Evolutionary conservation across 805 yeast species (phyloP).

Genomic region (Cyberlindnera lachancei): DNA sequence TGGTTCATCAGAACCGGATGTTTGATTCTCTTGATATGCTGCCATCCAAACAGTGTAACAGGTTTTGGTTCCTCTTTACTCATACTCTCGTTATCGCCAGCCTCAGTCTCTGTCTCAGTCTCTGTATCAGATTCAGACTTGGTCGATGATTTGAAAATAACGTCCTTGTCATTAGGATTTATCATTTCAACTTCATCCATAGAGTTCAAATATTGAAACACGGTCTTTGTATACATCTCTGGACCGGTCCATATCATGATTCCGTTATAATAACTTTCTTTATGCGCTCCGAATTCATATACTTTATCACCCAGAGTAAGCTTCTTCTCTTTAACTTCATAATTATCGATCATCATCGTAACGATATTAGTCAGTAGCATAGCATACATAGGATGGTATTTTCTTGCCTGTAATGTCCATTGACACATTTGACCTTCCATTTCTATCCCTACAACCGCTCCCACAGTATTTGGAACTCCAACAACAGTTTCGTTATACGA

Average conservation of each 20-base stretch:
- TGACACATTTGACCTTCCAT: slow-evolving; percentile 56
- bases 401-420: slow-evolving; percentile 53
- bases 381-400: slow-evolving; percentile 53
- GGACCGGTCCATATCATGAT: slow-evolving; percentile 48
- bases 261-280: slow-evolving; percentile 55
- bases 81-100: too few species aligned
- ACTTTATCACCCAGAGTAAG: slow-evolving; percentile 17
- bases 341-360: slow-evolving; percentile 38
- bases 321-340: slow-evolving; percentile 23
- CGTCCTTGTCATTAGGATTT: slow-evolving; percentile 10
- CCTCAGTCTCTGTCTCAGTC: too few species aligned
- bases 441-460: slow-evolving; percentile 49
- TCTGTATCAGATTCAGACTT: slow-evolving; percentile 6
- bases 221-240: slow-evolving; percentile 40
- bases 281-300: slow-evolving; percentile 36
- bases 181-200: slow-evolving; percentile 1
- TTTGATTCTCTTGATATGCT: slow-evolving; percentile 13
- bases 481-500: slow-evolving; percentile 24
- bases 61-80: slow-evolving; percentile 6
- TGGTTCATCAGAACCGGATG: slow-evolving; percentile 12
- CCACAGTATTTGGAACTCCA: slow-evolving; percentile 30
- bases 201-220: slow-evolving; percentile 12
- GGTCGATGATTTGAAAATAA: slow-evolving; percentile 3
- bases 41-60: slow-evolving; percentile 14
- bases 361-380: slow-evolving; percentile 47